Conservation (phyloP, 345 rosid genomes). For the Trapa incisa region DNA sequence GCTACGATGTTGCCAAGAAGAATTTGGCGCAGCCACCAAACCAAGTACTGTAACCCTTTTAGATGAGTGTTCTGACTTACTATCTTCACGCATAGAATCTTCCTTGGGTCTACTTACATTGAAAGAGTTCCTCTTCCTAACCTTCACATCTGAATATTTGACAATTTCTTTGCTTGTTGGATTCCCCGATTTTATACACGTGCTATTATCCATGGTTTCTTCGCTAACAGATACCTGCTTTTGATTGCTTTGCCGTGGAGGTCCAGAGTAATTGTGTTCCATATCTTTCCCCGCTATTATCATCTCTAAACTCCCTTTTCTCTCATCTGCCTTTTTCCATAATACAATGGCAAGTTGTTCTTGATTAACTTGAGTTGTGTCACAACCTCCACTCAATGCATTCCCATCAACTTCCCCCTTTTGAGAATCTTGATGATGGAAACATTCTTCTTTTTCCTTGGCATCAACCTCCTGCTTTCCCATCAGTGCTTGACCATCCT, state of each 20-base stretch:
- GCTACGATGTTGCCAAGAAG: constrained; percentile 14
- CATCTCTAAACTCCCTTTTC: constrained; percentile 10
- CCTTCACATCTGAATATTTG: constrained; percentile 4
- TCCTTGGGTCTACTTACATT: constrained; percentile 10
- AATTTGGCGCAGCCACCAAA: constrained; percentile 19
- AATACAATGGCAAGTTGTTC: constrained; percentile 6
- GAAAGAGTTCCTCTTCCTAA: constrained; percentile 9
- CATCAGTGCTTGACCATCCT: constrained; percentile 7
- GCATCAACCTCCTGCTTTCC: constrained; percentile 11
- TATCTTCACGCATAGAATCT: constrained; percentile 8
- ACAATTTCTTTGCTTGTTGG: constrained; percentile 14
- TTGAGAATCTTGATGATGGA: constrained; percentile 11
- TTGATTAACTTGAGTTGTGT: constrained; percentile 12
- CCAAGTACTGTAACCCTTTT: constrained; percentile 19
- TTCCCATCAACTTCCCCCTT: constrained; percentile 3
- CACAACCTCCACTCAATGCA: constrained; percentile 1
- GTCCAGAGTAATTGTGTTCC: constrained; percentile 8
- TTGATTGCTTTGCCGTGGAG: constrained; percentile 11
- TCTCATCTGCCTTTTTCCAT: constrained; percentile 12
- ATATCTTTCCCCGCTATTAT: constrained; percentile 7
- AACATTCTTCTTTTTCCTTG: constrained; percentile 12
- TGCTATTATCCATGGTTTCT: constrained; percentile 5
- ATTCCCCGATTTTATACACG: constrained; percentile 12
- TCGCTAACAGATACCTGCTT: constrained; percentile 9
- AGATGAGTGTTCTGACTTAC: constrained; percentile 2